These are phyloP conservation scores for Saccharum spontaneum DNA, from an alignment of 176 grass and related monocot species.

Conservation along the genomic window DNA sequence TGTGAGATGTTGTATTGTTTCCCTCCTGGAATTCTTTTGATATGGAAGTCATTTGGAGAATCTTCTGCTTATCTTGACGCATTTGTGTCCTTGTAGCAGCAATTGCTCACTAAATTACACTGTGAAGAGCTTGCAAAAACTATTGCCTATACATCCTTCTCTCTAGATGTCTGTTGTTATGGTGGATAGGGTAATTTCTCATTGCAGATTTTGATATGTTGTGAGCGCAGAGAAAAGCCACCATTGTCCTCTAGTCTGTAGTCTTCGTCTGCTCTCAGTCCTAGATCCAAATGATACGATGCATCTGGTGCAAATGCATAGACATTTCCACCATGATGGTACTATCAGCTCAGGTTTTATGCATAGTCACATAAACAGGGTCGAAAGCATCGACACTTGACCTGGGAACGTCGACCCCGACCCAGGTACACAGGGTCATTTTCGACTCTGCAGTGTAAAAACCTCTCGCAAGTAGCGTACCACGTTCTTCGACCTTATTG, in stretches of 20 bases:
- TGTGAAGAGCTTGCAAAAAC: not conserved
- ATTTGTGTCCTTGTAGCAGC: conserved; percentile 1
- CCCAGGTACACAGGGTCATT: not conserved
- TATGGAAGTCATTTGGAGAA: not conserved
- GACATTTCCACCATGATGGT: not conserved
- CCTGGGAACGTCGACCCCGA: not conserved
- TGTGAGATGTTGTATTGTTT: conserved; percentile 15
- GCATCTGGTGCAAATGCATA: not conserved
- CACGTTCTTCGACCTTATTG: not conserved
- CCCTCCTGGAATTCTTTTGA: conserved; percentile 10
- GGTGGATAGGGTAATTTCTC: not conserved
- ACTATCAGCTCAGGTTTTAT: not conserved
- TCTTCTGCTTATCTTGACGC: not conserved
- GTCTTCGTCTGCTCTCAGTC: not conserved
- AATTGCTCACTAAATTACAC: not conserved
- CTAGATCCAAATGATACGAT: not conserved
- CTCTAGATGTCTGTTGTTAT: not conserved
- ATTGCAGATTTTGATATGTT: not conserved
- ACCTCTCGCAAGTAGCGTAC: not conserved
- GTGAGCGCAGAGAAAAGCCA: not conserved
- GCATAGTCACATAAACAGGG: not conserved
- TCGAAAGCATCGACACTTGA: not conserved
- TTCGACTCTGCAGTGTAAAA: not conserved
- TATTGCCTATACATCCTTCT: not conserved
- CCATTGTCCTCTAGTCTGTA: not conserved